Conservation (phyloP, 768 basidiomycete genomes). For the Epithele typhae region DNA sequence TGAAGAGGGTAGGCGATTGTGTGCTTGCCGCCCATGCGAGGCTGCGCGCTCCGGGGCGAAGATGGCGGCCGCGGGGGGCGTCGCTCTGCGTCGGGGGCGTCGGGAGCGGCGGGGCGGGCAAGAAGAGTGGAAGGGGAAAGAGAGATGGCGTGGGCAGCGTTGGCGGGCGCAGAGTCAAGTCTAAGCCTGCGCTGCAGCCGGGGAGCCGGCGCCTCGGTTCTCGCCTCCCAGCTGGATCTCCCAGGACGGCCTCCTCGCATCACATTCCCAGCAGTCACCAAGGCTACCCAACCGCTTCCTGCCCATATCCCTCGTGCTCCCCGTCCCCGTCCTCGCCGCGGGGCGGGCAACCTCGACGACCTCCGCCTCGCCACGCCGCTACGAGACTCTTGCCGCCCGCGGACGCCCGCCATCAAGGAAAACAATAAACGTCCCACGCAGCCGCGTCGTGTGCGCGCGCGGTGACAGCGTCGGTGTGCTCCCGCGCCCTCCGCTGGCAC, state of each 20-base stretch:
- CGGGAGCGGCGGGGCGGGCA: not conserved
- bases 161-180: not conserved
- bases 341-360: too few species aligned
- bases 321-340: too few species aligned
- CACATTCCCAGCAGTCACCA: constrained; percentile 10
- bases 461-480: too few species aligned
- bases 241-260: constrained; percentile 13
- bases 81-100: not conserved
- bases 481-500: too few species aligned
- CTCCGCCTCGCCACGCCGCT: too few species aligned
- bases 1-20: constrained; percentile 16
- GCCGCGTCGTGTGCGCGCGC: too few species aligned
- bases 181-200: too few species aligned
- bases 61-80: not conserved
- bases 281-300: constrained; percentile 1
- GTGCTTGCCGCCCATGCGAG: constrained; percentile 12
- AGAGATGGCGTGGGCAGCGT: not conserved
- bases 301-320: not conserved
- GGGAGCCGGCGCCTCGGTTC: too few species aligned
- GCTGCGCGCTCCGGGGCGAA: constrained; percentile 13
- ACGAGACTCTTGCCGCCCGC: too few species aligned
- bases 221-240: not conserved
- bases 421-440: too few species aligned
- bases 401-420: too few species aligned
- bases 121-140: not conserved